phyloP scores from a whole-genome alignment of 73 alveolate species.

The Tetrahymena borealis region DNA sequence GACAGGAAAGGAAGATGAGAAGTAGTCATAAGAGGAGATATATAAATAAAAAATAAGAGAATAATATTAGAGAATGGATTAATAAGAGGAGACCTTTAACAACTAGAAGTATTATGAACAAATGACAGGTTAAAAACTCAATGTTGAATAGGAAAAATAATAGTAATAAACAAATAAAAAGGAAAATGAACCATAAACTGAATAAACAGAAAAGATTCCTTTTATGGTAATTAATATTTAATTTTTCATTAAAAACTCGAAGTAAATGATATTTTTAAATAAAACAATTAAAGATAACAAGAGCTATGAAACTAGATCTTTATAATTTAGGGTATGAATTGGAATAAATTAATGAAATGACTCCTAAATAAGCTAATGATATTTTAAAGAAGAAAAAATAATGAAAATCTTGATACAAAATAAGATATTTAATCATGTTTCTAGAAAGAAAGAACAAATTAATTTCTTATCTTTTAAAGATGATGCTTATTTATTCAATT shows the following conservation, averaged over 20 bases:
- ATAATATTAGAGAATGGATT: not conserved
- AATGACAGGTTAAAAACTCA: not conserved
- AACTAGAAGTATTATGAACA: not conserved
- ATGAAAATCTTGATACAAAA: not conserved
- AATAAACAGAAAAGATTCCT: not conserved
- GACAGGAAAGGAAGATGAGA: not conserved
- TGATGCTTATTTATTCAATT: too few species aligned
- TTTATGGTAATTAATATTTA: not conserved
- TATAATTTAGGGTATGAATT: not conserved
- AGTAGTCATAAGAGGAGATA: not conserved
- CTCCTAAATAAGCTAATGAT: not conserved
- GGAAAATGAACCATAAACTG: not conserved
- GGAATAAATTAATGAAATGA: not conserved
- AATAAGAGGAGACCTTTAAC: not conserved
- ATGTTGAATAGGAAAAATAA: not conserved
- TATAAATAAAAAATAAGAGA: not conserved
- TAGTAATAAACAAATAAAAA: not conserved
- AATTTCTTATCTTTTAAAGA: too few species aligned
- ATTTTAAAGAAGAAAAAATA: not conserved
- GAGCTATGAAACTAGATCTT: not conserved
- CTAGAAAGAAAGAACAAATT: too few species aligned
- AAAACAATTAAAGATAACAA: not conserved
- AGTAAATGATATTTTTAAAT: not conserved
- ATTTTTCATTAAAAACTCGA: not conserved
- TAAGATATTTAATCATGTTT: not conserved